Percentiles rank a stretch among this genome's conserved stretches.
phyloP scores from a whole-genome alignment of 805 yeast species.

The Yamadazyma phyllophila region DNA sequence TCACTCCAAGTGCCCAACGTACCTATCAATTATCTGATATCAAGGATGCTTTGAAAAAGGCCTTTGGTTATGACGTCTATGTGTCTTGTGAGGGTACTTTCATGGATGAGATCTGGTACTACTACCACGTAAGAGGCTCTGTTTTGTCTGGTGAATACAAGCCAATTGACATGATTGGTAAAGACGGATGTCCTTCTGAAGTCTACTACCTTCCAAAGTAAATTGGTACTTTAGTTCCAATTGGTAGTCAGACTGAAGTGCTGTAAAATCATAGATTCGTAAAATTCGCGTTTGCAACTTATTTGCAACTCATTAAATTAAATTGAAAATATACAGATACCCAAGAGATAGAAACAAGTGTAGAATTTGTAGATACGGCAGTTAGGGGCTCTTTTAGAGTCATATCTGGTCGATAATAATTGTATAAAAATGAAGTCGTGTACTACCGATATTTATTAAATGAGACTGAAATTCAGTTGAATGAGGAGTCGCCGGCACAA shows the following conservation, averaged over 20 bases:
- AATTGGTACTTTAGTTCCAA: background rate
- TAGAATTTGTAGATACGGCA: too few relatives aligned
- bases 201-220: constrained; percentile 32
- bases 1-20: constrained; percentile 57
- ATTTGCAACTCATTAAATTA: background rate
- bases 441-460: background rate
- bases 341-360: too few relatives aligned
- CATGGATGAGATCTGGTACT: constrained; percentile 76
- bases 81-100: constrained; percentile 51
- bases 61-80: constrained; percentile 56
- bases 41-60: constrained; percentile 47
- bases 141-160: constrained; percentile 59
- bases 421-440: background rate
- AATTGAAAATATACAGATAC: background rate
- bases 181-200: constrained; percentile 61
- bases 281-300: constrained; percentile 5
- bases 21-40: constrained; percentile 60
- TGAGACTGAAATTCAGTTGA: background rate
- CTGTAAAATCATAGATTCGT: background rate
- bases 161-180: constrained; percentile 57
- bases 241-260: background rate
- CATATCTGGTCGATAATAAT: background rate
- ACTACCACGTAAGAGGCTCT: constrained; percentile 71
- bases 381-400: too few relatives aligned
- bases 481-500: too few relatives aligned